Evolutionary conservation across 1,139 yeast species (phyloP).

Genomic region (Blastobotrys aristatus): DNA sequence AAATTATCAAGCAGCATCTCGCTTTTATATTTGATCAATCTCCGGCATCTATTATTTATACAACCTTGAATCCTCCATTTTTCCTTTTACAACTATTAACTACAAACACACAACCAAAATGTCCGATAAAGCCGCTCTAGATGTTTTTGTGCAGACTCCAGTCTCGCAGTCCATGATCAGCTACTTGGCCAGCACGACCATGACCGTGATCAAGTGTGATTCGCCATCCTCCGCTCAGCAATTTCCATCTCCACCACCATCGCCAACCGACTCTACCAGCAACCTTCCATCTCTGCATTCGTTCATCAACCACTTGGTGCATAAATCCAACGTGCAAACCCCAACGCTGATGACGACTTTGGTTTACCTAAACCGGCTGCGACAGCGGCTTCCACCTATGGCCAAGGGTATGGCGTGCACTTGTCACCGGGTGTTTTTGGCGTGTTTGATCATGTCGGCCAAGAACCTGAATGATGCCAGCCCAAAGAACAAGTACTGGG

Average conservation of each 20-base stretch:
- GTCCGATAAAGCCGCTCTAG: slow-evolving; percentile 62
- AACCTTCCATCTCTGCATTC: slow-evolving; percentile 44
- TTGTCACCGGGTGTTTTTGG: slow-evolving; percentile 84
- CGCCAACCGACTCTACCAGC: slow-evolving; percentile 32
- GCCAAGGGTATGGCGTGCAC: slow-evolving; percentile 94
- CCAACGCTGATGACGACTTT: slow-evolving; percentile 91
- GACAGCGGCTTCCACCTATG: slow-evolving; percentile 74
- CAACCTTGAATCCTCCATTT: no score
- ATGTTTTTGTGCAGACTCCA: slow-evolving; percentile 68
- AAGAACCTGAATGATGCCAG: slow-evolving; percentile 88
- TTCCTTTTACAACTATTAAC: no score
- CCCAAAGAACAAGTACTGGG: slow-evolving; percentile 96
- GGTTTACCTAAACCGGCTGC: slow-evolving; percentile 72
- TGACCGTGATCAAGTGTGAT: slow-evolving; percentile 62
- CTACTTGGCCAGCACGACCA: slow-evolving; percentile 73
- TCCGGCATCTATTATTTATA: no score
- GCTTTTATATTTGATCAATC: no score
- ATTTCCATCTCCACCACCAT: slow-evolving; percentile 44
- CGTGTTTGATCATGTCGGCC: slow-evolving; percentile 82
- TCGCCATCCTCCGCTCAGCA: slow-evolving; percentile 24
- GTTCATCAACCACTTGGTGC: slow-evolving; percentile 68
- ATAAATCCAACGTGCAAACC: slow-evolving; percentile 85
- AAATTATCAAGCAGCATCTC: not conserved
- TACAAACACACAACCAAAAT: slow-evolving; percentile 17
- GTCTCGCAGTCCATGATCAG: slow-evolving; percentile 76